Base-by-base conservation (phyloP, 768 basidiomycete species). In the Suillus cothurnatus region DNA sequence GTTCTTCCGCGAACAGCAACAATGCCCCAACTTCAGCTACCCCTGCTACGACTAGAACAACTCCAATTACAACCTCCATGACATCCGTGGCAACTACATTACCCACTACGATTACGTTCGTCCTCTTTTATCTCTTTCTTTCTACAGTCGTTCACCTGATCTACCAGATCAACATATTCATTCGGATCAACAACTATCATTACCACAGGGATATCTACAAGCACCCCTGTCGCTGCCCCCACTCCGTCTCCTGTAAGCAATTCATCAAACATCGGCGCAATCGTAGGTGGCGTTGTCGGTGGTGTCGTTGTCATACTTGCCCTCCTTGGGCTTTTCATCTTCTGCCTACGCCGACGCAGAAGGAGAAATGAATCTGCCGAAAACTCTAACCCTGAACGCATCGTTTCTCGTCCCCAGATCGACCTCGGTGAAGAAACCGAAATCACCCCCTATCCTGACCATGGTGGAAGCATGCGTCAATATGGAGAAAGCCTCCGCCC, bases 251-350 rank as follows among this genome's bases (percentile, higher is more conserved):
- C 38, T 15, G 21, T 52, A 28, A 68, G 17, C 34, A n/a, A 63
- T n/a, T 43, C 56, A 5, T 52, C 55, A 23, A 70, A 19, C 36
- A 69, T 72, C 7, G 82, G 78, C 41, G 76, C 84, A 4, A 85
- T 86, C 64, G 80, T 85, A 3, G 85, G 85, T 11, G 82, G 82
- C 19, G 80, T 81, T 3, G 81, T 85, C 19, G 85, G 84, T 64
- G 85, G 84, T 3, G 63, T 80, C 3, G 76, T 66, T 2, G 76
- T 66, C 1, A 65, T 72, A 5, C 50, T 84, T n/a, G 45, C 66
- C 19, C 4, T 76, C 9, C 2, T 81, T n/a, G 66, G 67, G 4
- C 26, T 78, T 62, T 41, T 79, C 17, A 14, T 78, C 56, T 73
- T 76, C 61, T 77, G 73, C 52, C 61, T 79, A 52, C 72, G 74